Percentiles rank a stretch among this genome's conserved stretches.
phyloP scores from a whole-genome alignment of 805 yeast genomes.

The Lachancea fermentati region DNA sequence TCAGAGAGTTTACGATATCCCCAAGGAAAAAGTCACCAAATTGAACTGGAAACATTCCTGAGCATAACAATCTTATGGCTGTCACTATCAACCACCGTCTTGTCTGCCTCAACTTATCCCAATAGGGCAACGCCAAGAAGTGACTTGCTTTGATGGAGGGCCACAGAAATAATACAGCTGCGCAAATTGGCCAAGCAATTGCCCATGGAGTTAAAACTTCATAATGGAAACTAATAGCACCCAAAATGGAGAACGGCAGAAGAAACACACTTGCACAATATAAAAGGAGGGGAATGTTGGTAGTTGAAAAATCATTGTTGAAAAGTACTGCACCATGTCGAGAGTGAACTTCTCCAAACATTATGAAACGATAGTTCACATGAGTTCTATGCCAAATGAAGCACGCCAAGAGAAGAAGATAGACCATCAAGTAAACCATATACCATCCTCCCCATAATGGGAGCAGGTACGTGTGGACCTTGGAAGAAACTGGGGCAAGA shows the following conservation, averaged over 20 bases:
- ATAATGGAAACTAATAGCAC: constrained; percentile 70
- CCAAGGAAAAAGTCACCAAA: constrained; percentile 92
- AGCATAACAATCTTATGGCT: constrained; percentile 61
- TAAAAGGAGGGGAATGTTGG: constrained; percentile 39
- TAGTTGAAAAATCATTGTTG: constrained; percentile 34
- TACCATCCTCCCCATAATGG: constrained; percentile 95
- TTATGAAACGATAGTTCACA: constrained; percentile 86
- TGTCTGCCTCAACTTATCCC: constrained; percentile 42
- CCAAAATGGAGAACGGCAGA: constrained; percentile 51
- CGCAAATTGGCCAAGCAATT: constrained; percentile 49
- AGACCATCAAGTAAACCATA: constrained; percentile 50
- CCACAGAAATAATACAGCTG: constrained; percentile 40
- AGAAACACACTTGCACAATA: constrained; percentile 58
- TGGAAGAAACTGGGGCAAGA: constrained; percentile 35
- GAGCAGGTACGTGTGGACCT: constrained; percentile 48
- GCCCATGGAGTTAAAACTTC: constrained; percentile 79
- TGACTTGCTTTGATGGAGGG: constrained; percentile 47
- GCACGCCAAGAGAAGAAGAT: constrained; percentile 65
- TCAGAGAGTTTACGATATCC: constrained; percentile 81
- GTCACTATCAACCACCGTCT: constrained; percentile 75
- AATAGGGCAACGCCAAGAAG: constrained; percentile 36
- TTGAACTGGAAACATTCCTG: constrained; percentile 92
- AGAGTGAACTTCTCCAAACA: constrained; percentile 66
- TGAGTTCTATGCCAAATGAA: constrained; percentile 66
- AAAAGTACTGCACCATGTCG: constrained; percentile 41